phyloP scores from a whole-genome alignment of 73 alveolate genomes.

The Durusdinium trenchii region DNA sequence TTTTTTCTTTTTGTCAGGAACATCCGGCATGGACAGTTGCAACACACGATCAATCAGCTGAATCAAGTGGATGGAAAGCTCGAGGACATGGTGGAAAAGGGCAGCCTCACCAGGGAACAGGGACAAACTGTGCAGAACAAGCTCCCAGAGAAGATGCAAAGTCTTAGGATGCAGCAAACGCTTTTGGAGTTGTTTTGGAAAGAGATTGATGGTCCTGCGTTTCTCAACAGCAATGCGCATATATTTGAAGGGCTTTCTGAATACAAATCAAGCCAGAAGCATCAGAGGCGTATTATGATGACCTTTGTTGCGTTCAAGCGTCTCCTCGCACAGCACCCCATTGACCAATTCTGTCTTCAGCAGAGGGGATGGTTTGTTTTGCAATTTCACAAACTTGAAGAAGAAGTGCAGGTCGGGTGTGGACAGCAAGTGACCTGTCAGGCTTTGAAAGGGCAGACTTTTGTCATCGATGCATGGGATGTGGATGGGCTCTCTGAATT shows the following conservation, averaged over 20 bases:
- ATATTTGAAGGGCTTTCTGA: background rate
- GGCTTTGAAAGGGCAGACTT: background rate
- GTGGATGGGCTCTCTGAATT: background rate
- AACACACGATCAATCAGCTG: background rate
- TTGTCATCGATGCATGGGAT: background rate
- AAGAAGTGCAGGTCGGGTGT: background rate
- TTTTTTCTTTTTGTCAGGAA: background rate
- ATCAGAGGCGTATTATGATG: background rate
- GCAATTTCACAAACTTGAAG: background rate
- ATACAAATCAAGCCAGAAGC: background rate
- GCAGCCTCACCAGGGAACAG: background rate
- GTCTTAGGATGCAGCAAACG: background rate
- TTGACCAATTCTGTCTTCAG: background rate
- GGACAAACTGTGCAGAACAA: background rate
- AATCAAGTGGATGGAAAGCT: background rate
- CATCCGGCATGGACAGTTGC: background rate
- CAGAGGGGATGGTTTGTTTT: background rate
- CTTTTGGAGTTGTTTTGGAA: conserved; percentile 28
- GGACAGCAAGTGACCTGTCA: background rate
- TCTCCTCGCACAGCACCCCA: background rate
- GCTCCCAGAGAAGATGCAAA: background rate
- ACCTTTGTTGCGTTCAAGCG: conserved; percentile 17
- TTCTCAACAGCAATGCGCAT: background rate
- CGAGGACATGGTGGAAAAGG: conserved; percentile 8
- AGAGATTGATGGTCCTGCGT: background rate